Base-by-base conservation (phyloP, 257 asterid genomes). In the Solanum chmielewskii region DNA sequence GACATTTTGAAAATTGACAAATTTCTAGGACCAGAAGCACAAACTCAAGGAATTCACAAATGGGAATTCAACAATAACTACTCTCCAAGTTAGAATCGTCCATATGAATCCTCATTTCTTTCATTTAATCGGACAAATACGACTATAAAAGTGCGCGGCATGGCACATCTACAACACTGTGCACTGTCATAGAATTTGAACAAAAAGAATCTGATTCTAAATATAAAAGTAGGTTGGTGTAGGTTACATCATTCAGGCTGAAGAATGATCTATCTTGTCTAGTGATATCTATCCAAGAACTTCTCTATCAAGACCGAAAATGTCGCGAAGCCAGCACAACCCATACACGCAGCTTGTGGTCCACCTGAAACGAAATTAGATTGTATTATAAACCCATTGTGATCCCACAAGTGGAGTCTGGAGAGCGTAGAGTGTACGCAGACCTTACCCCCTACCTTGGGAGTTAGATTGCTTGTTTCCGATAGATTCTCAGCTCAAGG, bases 271-370 rank as follows among this genome's bases (percentile, higher is more conserved):
- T 7, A 18, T 29, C 39, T 47, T 47, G 85, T 18, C 44, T 16
- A 89, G 64, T 83, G 73, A 13, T 90, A 90, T 69, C 93, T 88
- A 11, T 92, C 94, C 37, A 92, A 87, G 78, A 92, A 92, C 89
- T 91, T 92, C 91, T 92, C 94, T 88, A 91, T 92, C 84, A 92
- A n/a, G 41, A 92, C 94, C 3, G 94, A 92, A 88, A 91, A 92
- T 81, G 93, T 89, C 82, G 93, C 92, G 70, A 92, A 91, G 23
- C 94, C 94, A 77, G 91, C 93, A 84, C 94, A 92, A 47, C 93
- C 94, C 35, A 18, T 86, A 39, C 94, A 92, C 11, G 93, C 93
- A 6, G 94, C 93, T 89, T 91, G 85, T 35, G 92, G 93, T 84
- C 94, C 93, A 66, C 94, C 93, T 92, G 87, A 68, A 84, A 33